Conservation (phyloP, 495 filamentous ascomycete genomes). For the Xylaria intraflava region DNA sequence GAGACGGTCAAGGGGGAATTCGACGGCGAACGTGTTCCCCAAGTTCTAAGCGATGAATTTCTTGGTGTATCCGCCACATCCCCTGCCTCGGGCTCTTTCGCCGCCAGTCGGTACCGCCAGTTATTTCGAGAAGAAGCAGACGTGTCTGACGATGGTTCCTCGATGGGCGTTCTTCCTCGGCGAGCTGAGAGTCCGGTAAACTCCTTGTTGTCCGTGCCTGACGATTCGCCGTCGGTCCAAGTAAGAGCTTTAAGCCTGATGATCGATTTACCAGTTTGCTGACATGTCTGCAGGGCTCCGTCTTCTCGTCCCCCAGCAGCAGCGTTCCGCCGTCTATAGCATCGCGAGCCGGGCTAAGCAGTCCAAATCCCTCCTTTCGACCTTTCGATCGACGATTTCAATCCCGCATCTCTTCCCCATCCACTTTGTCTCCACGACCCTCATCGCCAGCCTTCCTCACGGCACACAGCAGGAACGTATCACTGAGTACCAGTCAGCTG, state of each 20-base stretch:
- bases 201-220: slow-evolving; percentile 62
- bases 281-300: slow-evolving; percentile 57
- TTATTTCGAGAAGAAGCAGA: slow-evolving; percentile 37
- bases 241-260: slow-evolving; percentile 41
- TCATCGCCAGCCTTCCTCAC: slow-evolving; percentile 74
- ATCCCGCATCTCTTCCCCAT: slow-evolving; percentile 63
- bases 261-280: slow-evolving; percentile 21
- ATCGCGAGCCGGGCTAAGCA: slow-evolving; percentile 41
- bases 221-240: slow-evolving; percentile 84
- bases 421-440: slow-evolving; percentile 53
- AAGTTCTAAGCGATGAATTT: slow-evolving; percentile 34
- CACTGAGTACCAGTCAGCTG: slow-evolving; percentile 53
- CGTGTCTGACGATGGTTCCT: slow-evolving; percentile 40
- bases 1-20: slow-evolving; percentile 38
- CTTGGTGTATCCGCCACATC: slow-evolving; percentile 18
- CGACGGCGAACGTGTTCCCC: slow-evolving; percentile 36
- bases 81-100: slow-evolving; percentile 26
- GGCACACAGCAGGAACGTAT: slow-evolving; percentile 71
- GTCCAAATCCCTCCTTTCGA: slow-evolving; percentile 72
- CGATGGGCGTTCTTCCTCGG: slow-evolving; percentile 32
- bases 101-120: slow-evolving; percentile 41
- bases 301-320: slow-evolving; percentile 69
- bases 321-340: slow-evolving; percentile 45
- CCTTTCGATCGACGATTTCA: slow-evolving; percentile 94
- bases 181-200: slow-evolving; percentile 41